These are phyloP conservation scores for Nothophoma quercina DNA, from an alignment of 2,329 filamentous ascomycete species.

Conservation along the genomic window DNA sequence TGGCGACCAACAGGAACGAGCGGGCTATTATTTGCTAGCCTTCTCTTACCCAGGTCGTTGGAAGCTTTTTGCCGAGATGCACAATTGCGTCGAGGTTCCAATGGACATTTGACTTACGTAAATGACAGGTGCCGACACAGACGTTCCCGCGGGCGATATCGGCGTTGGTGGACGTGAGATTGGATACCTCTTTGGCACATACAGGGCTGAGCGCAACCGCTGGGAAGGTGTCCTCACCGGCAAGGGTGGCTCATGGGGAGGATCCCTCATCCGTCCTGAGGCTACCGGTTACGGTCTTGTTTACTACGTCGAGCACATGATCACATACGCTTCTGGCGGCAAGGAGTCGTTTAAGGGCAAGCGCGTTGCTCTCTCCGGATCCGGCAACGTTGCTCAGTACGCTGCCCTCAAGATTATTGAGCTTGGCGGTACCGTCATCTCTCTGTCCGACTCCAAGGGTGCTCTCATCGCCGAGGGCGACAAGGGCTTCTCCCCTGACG, in stretches of 20 bases:
- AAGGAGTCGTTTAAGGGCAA: constrained; percentile 88
- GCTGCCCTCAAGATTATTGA: constrained; percentile 96
- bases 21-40: constrained; percentile 21
- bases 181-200: constrained; percentile 92
- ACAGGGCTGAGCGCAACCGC: constrained; percentile 85
- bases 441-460: constrained; percentile 92
- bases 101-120: constrained; percentile 51
- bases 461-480: constrained; percentile 76
- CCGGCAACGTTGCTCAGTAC: constrained; percentile 97
- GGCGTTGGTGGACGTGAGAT: constrained; percentile 92
- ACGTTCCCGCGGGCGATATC: constrained; percentile 96
- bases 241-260: constrained; percentile 93
- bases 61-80: constrained; percentile 1
- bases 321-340: constrained; percentile 79
- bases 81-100: constrained; percentile 14
- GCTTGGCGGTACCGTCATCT: constrained; percentile 90
- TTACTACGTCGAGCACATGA: constrained; percentile 67
- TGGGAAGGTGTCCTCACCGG: constrained; percentile 97
- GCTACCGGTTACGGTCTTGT: constrained; percentile 96
- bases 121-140: constrained; percentile 75
- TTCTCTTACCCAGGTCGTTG: constrained; percentile 18
- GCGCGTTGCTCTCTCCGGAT: constrained; percentile 93
- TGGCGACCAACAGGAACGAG: constrained; percentile 21
- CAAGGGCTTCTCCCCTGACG: constrained; percentile 76
- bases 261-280: constrained; percentile 92